Base-by-base conservation (phyloP, 257 asterid species). In the Nyctanthes arbortristis region DNA sequence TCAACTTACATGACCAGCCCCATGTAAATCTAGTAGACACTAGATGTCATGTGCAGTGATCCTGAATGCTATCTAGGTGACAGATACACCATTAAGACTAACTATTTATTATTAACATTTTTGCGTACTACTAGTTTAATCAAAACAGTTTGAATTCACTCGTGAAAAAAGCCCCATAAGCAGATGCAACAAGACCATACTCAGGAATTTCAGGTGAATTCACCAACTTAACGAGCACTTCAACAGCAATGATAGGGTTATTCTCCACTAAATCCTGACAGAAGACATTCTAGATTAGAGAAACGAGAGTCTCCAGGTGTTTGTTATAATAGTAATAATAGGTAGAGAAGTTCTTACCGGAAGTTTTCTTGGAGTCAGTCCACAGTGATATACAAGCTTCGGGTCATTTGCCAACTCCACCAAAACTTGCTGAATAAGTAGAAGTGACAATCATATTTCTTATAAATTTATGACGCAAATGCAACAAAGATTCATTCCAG, bases 341-440 rank as follows among this genome's bases (percentile, higher is more conserved):
- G 45, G 56, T 10, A 33, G 65, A 68, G 31, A 72, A 64, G 70
- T 43, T 78, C 99, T 55, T 89, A 93, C 99, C 35, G 96, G 97
- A 75, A 93, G 89, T 84, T 91, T 93, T 77, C 81, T 87, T 39
- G 99, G 96, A 56, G 97, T 87, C 81, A 93, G 74, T 62, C 99
- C 99, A 79, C 99, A 93, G 73, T 93, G 99, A 87, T 93, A 93
- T 13, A 93, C 97, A 73, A 91, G 97, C 80, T 91, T 91, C 8
- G 96, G 92, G 79, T 91, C 96, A 75, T 78, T 89, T 28, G 88
- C 85, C 85, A 93, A 78, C 79, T 91, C 96, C 83, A 82, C 76
- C 79, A 91, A 70, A 34, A 93, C 87, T 87, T 89, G 93, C 99
- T 93, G 84, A 65, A 57, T 13, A 71, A 66, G 35, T n/a, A 58